Base-by-base conservation (phyloP, 192 early-diverging fungal species). In the Rhizoclosmatium globosum region DNA sequence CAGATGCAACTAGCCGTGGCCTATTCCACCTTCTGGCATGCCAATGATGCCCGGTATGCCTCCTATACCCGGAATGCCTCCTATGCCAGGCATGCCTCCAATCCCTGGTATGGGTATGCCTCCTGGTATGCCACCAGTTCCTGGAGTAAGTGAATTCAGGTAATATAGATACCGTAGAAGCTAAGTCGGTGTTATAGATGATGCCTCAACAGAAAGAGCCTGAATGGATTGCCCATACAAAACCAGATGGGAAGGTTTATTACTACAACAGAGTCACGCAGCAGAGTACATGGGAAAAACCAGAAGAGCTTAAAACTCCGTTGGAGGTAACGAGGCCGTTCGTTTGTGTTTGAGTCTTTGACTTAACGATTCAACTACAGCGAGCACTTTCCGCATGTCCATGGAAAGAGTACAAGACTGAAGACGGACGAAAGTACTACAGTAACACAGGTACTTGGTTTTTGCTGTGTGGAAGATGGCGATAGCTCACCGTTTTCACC, bases 211-310 rank as follows among this genome's bases (percentile, higher is more conserved):
- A 15, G 21, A 58, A n/a, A 53, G 70, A 76, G 67, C 61, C 71
- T 23, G 56, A 76, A 17, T 98, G 96, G 96, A 91, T 85, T 1
- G 90, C 94, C 65, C 91, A 93, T 74, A 92, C 88, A 6, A 89
- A 92, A 46, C 87, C 89, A n/a, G 94, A 95, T 53, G 97, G 96
- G 2, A 91, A 93, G 60, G 89, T 84, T 9, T 98, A 99, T 84
- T 98, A 93, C 82, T 95, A 87, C 83, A 95, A 99, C 79, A 84
- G 85, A 21, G 77, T 81, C 2, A 96, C 96, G 19, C 89, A 91
- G 71, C 85, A 87, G 65, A 96, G 92, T 43, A 92, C 89, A 1
- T 99, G 97, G 97, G 94, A 99, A 64, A 98, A 97, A 81, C 97
- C 97, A 19, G 92, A 96, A 70, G 95, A 93, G 77, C 85, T 97